Conservation (phyloP, 139 green algal species). For the Micractinium sp. region DNA sequence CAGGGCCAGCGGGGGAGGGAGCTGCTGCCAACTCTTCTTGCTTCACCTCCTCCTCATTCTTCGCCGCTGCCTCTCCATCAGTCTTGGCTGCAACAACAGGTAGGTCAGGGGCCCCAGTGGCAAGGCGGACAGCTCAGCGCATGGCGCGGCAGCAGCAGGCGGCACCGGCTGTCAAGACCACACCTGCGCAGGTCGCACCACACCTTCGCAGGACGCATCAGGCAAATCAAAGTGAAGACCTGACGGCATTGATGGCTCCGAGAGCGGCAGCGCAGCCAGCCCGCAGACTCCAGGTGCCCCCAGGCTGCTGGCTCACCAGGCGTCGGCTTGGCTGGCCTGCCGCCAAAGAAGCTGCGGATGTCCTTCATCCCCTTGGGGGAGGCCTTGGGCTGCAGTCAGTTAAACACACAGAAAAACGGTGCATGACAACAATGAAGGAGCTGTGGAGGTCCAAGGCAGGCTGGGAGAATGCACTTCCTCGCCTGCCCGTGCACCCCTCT, state of each 20-base stretch:
- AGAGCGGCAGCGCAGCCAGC: not conserved
- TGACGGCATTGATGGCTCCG: not conserved
- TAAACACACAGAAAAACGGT: not conserved
- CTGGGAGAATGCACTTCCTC: too few species aligned
- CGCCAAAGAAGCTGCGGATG: slow-evolving; percentile 25
- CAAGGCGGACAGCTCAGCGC: not conserved
- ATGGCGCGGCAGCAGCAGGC: not conserved
- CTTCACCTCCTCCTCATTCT: not conserved
- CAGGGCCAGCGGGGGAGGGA: not conserved
- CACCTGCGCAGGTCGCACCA: not conserved
- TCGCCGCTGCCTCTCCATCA: not conserved
- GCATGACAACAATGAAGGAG: too few species aligned
- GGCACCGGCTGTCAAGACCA: not conserved
- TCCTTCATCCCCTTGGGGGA: not conserved
- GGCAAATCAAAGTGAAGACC: not conserved
- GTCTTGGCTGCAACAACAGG: not conserved
- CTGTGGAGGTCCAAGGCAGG: too few species aligned
- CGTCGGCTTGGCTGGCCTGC: not conserved
- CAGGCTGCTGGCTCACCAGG: not conserved
- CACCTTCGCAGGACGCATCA: too few species aligned
- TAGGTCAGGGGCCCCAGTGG: too few species aligned
- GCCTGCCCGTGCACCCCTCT: not conserved
- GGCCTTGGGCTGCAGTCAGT: not conserved
- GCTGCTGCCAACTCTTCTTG: not conserved
- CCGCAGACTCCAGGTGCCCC: not conserved